phyloP scores from a whole-genome alignment of 139 green algal species.

The Zygnema circumcarinatum region DNA sequence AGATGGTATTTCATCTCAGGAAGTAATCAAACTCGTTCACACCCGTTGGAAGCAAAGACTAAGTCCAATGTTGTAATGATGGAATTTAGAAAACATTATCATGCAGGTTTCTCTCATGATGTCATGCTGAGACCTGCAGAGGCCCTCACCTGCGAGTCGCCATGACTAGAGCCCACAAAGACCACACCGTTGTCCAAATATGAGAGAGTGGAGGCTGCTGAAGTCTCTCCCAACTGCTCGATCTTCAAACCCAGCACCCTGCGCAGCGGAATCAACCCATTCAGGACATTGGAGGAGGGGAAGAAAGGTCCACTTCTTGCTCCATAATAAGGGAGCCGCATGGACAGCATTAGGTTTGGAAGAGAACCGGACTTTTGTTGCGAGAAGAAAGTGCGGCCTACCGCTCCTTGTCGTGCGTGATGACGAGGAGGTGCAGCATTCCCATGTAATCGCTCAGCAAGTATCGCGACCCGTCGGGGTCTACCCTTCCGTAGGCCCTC shows the following conservation, averaged over 20 bases:
- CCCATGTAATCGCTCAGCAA: constrained; percentile 86
- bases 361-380: no score
- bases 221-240: constrained; percentile 82
- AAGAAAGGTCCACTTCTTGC: no score
- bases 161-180: constrained; percentile 79
- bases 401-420: constrained; percentile 72
- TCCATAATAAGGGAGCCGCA: neutral
- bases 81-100: no score
- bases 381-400: no score
- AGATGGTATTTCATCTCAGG: neutral
- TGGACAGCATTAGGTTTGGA: no score
- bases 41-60: no score
- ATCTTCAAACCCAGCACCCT: constrained; percentile 78
- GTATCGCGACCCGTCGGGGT: constrained; percentile 85
- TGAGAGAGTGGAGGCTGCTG: constrained; percentile 74
- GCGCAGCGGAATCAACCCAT: neutral
- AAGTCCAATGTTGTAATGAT: no score
- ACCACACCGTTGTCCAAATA: constrained; percentile 95
- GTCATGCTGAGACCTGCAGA: no score
- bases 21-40: no score
- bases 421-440: constrained; percentile 83
- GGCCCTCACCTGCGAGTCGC: constrained; percentile 61
- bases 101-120: no score
- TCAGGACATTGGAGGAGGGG: no score
- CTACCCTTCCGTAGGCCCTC: constrained; percentile 67